Evolutionary conservation across 2,329 filamentous ascomycete genomes (phyloP), one percentile per base, ranked within the genome.

Genomic region (Raffaelea albimanens): DNA sequence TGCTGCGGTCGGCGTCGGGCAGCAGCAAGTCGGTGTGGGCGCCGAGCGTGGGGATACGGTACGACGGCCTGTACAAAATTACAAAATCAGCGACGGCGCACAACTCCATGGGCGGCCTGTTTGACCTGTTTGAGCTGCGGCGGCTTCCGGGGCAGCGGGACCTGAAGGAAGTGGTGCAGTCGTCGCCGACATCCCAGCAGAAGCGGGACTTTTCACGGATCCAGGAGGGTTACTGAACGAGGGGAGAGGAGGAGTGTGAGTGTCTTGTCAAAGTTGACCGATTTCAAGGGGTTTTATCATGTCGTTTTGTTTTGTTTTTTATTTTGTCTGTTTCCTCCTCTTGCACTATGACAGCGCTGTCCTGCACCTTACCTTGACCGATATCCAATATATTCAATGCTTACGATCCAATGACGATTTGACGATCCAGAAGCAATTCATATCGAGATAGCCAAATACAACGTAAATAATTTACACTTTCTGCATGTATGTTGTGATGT

Each of bases 11-110:
- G 16, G 52, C 58, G 3, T 50, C 49, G 2, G 41, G 19, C 1
- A n/a, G n/a, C n/a, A n/a, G n/a, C n/a, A 45, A 47, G 13, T 43
- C 40, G 2, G n/a, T 18, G 1, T 56, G 46, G 41, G 51, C 53
- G 11, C 59, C 62, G 0, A 7, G 11, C 0, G 52, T 54, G 3
- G 63, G 63, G 2, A 56, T 65, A n/a, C 58, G 63, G 1, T 66
- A 66, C 50, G 64, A 66, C 33, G 64, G 62, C 1, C 55, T 66
- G 5, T 66, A 66, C 49, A n/a, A n/a, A 1, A 55, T 65, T 13
- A 47, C 48, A 3, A 11, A 14, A 11, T 42, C 49, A 5, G 3
- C 7, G 16, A 31, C 13, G 9, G 40, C 18, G 5, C 41, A 20
- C 22, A 59, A 57, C 50, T 47, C 50, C 1, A 19, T 45, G n/a